Conservation (phyloP, 495 filamentous ascomycete species). For the Podospora sp. region DNA sequence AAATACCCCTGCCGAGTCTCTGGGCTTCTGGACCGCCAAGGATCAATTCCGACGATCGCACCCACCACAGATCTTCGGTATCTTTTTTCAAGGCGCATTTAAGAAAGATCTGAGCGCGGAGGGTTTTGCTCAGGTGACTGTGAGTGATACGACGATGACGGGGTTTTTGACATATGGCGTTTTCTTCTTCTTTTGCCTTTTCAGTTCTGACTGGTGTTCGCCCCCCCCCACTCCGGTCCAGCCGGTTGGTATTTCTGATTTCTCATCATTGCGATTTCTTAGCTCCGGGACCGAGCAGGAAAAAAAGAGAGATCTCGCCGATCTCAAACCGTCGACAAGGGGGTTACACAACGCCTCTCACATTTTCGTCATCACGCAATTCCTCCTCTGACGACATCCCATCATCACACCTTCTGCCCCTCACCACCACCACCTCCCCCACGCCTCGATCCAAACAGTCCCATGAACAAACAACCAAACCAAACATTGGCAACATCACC, state of each 20-base stretch:
- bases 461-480: too few relatives aligned
- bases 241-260: background rate
- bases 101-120: background rate
- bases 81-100: too few relatives aligned
- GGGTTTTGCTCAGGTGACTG: background rate
- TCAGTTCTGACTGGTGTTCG: background rate
- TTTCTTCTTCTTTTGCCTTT: background rate
- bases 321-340: too few relatives aligned
- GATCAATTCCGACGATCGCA: background rate
- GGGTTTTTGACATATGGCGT: too few relatives aligned
- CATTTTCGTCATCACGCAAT: too few relatives aligned
- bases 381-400: too few relatives aligned
- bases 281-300: background rate
- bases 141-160: background rate
- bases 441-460: too few relatives aligned
- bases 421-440: too few relatives aligned
- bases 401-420: too few relatives aligned
- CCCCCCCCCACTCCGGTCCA: background rate
- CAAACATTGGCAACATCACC: too few relatives aligned
- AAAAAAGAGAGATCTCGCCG: background rate
- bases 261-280: background rate
- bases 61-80: background rate
- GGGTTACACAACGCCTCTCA: background rate
- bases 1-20: background rate
- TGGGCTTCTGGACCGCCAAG: background rate